Percentiles rank a stretch among this genome's conserved stretches.
phyloP scores from a whole-genome alignment of 2,329 filamentous ascomycete genomes.

The Grosmannia clavigera region DNA sequence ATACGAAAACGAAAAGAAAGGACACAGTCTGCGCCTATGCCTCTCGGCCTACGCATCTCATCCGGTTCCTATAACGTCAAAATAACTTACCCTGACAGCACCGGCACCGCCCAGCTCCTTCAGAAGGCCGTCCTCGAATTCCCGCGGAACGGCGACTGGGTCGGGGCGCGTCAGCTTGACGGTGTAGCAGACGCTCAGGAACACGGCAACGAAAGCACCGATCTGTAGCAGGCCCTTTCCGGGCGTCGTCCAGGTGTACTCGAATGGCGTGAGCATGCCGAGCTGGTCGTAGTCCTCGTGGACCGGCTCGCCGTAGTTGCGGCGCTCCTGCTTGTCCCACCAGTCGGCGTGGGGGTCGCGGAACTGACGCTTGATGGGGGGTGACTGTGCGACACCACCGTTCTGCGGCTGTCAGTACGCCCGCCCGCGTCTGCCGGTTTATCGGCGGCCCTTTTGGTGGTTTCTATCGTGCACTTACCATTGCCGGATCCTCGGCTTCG shows the following conservation, averaged over 20 bases:
- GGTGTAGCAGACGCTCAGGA: constrained; percentile 52
- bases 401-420: constrained; percentile 41
- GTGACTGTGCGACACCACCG: constrained; percentile 72
- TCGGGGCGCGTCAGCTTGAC: constrained; percentile 64
- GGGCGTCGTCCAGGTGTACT: constrained; percentile 72
- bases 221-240: constrained; percentile 58
- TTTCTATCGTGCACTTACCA: constrained; percentile 37
- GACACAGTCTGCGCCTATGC: background rate
- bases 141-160: constrained; percentile 53
- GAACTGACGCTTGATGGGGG: constrained; percentile 72
- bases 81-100: constrained; percentile 43
- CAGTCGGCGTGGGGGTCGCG: constrained; percentile 87
- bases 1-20: background rate
- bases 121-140: constrained; percentile 61
- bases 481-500: constrained; percentile 52
- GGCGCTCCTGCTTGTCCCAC: constrained; percentile 96
- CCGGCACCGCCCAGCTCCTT: constrained; percentile 61
- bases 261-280: constrained; percentile 77
- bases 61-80: background rate
- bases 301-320: constrained; percentile 91
- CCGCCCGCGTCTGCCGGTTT: constrained; percentile 7
- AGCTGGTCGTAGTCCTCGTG: constrained; percentile 95
- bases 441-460: constrained; percentile 5
- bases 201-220: constrained; percentile 50
- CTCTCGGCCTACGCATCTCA: background rate